phyloP scores from a whole-genome alignment of 208 protist genomes.

The Acanthamoeba divionensis region DNA sequence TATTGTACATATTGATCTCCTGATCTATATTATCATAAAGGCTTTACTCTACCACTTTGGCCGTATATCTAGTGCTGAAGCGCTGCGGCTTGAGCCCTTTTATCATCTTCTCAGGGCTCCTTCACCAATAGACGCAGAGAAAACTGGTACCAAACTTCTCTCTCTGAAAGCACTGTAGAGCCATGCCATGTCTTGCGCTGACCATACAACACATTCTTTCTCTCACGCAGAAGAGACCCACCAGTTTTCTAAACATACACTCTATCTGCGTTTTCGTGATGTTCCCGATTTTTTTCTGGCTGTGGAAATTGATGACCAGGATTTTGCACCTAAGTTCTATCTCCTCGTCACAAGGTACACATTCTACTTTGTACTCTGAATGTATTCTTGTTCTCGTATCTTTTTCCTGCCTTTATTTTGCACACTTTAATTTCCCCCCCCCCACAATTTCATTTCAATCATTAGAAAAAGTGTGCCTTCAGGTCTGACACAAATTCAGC shows the following conservation, averaged over 20 bases:
- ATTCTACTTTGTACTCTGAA: neutral
- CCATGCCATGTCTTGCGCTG: no score
- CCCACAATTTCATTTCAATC: neutral
- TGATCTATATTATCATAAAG: no score
- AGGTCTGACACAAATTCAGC: neutral
- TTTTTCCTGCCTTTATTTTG: neutral
- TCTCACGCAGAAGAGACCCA: neutral
- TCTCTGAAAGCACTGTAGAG: no score
- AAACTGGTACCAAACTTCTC: neutral
- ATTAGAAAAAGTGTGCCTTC: neutral
- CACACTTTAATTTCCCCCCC: no score
- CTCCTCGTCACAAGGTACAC: conserved; percentile 39
- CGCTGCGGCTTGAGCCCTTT: conserved; percentile 26
- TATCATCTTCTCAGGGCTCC: conserved; percentile 9
- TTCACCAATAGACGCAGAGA: neutral
- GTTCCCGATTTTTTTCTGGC: conserved; percentile 22
- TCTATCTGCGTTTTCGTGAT: conserved; percentile 41
- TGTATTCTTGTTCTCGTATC: neutral
- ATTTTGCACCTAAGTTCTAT: conserved; percentile 48
- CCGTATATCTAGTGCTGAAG: neutral
- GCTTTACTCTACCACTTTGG: conserved; percentile 37
- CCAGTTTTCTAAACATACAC: neutral
- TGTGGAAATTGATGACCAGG: conserved; percentile 29
- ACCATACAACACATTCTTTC: neutral
- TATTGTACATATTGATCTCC: neutral